Conservation (phyloP, 441 rosid species). For the Viola pubescens region DNA sequence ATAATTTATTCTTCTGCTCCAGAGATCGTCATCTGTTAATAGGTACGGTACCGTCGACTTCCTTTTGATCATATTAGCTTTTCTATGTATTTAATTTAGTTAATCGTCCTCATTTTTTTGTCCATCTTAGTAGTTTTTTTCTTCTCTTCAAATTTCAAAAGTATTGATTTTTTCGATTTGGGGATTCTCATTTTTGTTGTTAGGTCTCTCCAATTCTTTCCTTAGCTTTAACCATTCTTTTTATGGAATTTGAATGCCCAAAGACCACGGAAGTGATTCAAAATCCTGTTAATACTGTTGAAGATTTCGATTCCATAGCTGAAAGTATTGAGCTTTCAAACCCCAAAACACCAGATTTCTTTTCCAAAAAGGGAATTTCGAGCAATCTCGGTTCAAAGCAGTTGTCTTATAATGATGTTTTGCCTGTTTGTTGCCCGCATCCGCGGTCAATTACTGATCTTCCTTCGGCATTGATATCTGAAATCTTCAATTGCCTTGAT, state of each 20-base stretch:
- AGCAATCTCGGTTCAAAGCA: constrained; percentile 24
- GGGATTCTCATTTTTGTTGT: neutral
- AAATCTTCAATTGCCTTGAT: constrained; percentile 65
- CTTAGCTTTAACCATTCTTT: constrained; percentile 18
- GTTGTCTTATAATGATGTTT: constrained; percentile 31
- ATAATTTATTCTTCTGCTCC: too few relatives aligned
- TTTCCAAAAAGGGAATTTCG: constrained; percentile 32
- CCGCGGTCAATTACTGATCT: constrained; percentile 63
- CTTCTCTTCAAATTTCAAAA: neutral
- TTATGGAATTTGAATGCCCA: constrained; percentile 74
- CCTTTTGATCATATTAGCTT: too few relatives aligned
- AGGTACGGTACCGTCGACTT: too few relatives aligned
- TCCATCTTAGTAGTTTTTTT: neutral
- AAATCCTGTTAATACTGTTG: constrained; percentile 17
- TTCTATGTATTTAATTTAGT: neutral
- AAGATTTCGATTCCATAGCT: constrained; percentile 15
- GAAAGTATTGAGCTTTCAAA: constrained; percentile 27
- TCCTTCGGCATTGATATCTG: constrained; percentile 70
- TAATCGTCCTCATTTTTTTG: too few relatives aligned
- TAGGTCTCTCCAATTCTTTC: neutral
- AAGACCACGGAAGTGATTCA: constrained; percentile 24
- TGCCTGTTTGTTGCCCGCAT: constrained; percentile 19
- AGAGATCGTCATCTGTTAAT: too few relatives aligned
- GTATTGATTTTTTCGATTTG: neutral
- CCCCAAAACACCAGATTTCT: constrained; percentile 8